Conservation (phyloP, 495 filamentous ascomycete species). For the Saxophila tyrrhenica region DNA sequence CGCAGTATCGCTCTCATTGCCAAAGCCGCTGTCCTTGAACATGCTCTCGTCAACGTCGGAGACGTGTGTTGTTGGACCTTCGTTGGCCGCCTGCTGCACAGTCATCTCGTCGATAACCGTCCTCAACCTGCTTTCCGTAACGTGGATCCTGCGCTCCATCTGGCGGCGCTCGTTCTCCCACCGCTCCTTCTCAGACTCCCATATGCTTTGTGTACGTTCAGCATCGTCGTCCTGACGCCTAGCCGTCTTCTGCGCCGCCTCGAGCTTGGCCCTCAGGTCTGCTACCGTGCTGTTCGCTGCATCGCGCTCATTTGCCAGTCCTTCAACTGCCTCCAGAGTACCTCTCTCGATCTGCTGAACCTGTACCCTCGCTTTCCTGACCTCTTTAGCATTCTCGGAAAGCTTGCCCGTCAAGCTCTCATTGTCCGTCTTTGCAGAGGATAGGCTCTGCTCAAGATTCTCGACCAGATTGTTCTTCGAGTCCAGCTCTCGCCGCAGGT, state of each 20-base stretch:
- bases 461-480: constrained; percentile 76
- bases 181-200: constrained; percentile 67
- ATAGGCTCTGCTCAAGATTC: constrained; percentile 63
- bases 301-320: constrained; percentile 77
- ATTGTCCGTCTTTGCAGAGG: constrained; percentile 58
- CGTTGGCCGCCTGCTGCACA: constrained; percentile 53
- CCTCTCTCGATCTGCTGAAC: constrained; percentile 78
- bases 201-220: constrained; percentile 59
- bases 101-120: constrained; percentile 73
- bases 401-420: constrained; percentile 53
- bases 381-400: constrained; percentile 56
- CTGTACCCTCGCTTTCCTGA: constrained; percentile 69
- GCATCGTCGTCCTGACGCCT: constrained; percentile 74
- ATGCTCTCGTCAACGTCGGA: constrained; percentile 42
- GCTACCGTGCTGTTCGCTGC: constrained; percentile 60
- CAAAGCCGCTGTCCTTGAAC: constrained; percentile 35
- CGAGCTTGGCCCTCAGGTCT: constrained; percentile 70
- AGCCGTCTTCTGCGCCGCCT: constrained; percentile 64
- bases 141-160: constrained; percentile 71
- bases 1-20: constrained; percentile 56
- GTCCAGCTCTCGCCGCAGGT: constrained; percentile 76
- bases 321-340: constrained; percentile 68
- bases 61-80: constrained; percentile 23
- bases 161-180: constrained; percentile 74
- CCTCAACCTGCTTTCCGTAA: constrained; percentile 77